Evolutionary conservation across 1,139 yeast species (phyloP).

Genomic region (Zygosaccharomyces pseudobailii): DNA sequence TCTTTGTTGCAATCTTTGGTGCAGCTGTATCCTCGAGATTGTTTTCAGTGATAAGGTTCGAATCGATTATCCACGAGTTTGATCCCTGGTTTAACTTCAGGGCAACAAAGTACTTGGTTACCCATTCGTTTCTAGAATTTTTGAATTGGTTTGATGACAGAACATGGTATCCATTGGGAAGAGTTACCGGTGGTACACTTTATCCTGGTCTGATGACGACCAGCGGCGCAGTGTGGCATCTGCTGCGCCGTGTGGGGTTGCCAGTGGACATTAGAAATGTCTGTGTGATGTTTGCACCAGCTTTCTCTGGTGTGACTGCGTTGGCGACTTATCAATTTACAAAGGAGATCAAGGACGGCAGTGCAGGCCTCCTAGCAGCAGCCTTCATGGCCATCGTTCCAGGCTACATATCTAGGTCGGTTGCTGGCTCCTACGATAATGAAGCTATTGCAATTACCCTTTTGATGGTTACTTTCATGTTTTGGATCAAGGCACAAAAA

Average conservation of each 20-base stretch:
- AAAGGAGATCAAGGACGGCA: conserved; percentile 80
- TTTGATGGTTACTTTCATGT: conserved; percentile 89
- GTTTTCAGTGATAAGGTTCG: conserved; percentile 78
- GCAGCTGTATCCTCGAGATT: conserved; percentile 91
- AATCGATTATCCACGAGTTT: conserved; percentile 95
- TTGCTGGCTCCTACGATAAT: conserved; percentile 97
- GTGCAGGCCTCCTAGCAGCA: conserved; percentile 90
- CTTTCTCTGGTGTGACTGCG: conserved; percentile 90
- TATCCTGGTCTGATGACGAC: conserved; percentile 99
- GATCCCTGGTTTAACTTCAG: conserved; percentile 99
- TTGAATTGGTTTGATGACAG: conserved; percentile 98
- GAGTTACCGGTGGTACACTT: conserved; percentile 98
- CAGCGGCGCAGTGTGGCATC: conserved; percentile 81
- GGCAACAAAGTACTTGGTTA: conserved; percentile 86
- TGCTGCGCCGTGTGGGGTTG: conserved; percentile 59
- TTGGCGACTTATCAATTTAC: conserved; percentile 88
- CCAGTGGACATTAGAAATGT: conserved; percentile 94
- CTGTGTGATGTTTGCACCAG: conserved; percentile 96
- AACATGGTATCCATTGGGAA: conserved; percentile 98
- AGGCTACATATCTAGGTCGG: conserved; percentile 96
- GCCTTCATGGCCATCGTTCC: conserved; percentile 97
- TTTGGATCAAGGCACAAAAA: conserved; percentile 93
- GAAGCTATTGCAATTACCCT: conserved; percentile 98
- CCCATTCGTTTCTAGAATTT: conserved; percentile 81
- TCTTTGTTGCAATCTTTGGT: conserved; percentile 69